Evolutionary conservation across 2,329 filamentous ascomycete species (phyloP).

Genomic region (Botryotinia globosa): DNA sequence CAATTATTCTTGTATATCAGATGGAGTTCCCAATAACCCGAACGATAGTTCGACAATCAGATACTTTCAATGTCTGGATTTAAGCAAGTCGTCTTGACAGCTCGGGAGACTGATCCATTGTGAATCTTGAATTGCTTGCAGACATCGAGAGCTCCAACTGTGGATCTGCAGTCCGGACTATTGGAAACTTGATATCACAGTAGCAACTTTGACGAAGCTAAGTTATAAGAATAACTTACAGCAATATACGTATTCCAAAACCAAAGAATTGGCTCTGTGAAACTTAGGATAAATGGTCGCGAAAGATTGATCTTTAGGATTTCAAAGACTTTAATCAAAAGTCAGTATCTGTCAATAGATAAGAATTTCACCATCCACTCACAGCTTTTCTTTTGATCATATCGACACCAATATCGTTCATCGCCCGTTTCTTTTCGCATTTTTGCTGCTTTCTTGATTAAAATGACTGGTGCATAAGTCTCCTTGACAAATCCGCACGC

Average conservation of each 20-base stretch:
- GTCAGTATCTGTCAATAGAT: constrained; percentile 7
- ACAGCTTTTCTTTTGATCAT: constrained; percentile 40
- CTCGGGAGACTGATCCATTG: not conserved
- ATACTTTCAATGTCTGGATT: not conserved
- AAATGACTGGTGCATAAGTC: constrained; percentile 71
- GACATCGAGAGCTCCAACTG: not conserved
- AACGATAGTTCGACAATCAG: not conserved
- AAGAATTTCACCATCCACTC: not conserved
- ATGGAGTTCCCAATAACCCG: not conserved
- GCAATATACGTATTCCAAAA: constrained; percentile 69
- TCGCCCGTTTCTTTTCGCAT: constrained; percentile 68
- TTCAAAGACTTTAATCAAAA: constrained; percentile 52
- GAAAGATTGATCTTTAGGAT: constrained; percentile 73
- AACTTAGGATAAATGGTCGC: constrained; percentile 72
- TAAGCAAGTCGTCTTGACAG: not conserved
- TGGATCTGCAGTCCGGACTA: not conserved
- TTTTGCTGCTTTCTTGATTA: constrained; percentile 63
- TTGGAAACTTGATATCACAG: not conserved
- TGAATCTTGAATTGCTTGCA: not conserved
- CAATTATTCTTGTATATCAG: not conserved
- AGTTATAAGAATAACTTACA: constrained; percentile 25
- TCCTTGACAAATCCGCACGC: constrained; percentile 63
- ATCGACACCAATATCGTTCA: constrained; percentile 72
- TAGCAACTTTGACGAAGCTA: not conserved
- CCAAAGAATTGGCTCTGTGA: constrained; percentile 78